Evolutionary conservation across 2,329 filamentous ascomycete species (phyloP), one percentile per base, ranked within the genome.

Genomic region (Pseudogymnoascus sp.): DNA sequence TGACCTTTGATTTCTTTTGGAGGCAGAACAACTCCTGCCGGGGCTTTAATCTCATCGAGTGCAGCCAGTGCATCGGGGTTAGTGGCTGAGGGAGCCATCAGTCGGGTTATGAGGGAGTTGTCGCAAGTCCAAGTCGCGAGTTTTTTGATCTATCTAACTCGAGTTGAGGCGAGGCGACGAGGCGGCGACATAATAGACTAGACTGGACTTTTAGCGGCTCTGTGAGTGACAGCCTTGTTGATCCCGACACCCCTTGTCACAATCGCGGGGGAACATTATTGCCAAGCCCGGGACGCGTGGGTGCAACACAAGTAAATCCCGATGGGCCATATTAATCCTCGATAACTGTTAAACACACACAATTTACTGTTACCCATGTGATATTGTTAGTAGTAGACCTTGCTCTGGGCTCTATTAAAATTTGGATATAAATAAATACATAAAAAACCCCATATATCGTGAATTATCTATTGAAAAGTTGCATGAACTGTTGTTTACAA

Each of bases 21-120:
- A 21, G 95, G 95, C 63, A 97, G 83, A 64, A 97, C 90, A 67
- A 96, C 83, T 67, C 92, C 91, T 64, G 87, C 79, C 3, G 93
- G 93, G 35, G 91, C 87, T 75, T 92, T 93, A 74, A 87, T 84
- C 67, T 87, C 83, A 67, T 92, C 85, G 63, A 87, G 79, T 59
- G 75, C 75, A 42, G 79, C 77, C 42, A 78, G 76, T 68, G 79
- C 75, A 74, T 84, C 82, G 69, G 81, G 82, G 71, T 85, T 84
- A 3, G 69, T 67, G 63, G 71, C 70, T 65, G 71, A 69, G 42
- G 72, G 71, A 23, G 71, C 72, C 73, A 74, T 74, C 4, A 8
- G 47, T 57, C 26, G 4, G n/a, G 10, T 8, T 57, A 61, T 61
- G 26, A 17, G 8, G n/a, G 17, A 40, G 59, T 57, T 57, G 47